Evolutionary conservation across 2,329 filamentous ascomycete species (phyloP).

Genomic region (Neurospora sp.): DNA sequence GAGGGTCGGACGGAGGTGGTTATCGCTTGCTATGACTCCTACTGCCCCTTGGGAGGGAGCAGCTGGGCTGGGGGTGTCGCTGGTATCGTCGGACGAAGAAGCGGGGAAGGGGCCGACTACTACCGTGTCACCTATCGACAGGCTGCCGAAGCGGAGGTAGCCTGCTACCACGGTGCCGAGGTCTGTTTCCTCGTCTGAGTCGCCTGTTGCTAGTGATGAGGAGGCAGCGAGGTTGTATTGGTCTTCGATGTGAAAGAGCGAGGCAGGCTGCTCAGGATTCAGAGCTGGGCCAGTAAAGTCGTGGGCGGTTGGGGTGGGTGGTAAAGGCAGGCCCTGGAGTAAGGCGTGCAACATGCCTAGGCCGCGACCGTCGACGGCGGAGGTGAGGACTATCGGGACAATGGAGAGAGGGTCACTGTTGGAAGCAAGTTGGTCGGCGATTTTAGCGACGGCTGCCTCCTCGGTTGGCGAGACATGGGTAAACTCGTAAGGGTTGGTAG

Average conservation of each 20-base stretch:
- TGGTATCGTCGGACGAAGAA: constrained; percentile 31
- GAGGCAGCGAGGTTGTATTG: constrained; percentile 62
- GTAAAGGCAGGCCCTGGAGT: constrained; percentile 65
- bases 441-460: constrained; percentile 44
- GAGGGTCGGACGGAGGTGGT: constrained; percentile 37
- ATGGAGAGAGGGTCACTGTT: constrained; percentile 32
- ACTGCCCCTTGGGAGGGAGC: constrained; percentile 5
- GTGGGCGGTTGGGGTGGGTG: constrained; percentile 40
- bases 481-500: constrained; percentile 40
- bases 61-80: constrained; percentile 30
- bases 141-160: constrained; percentile 65
- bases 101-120: constrained; percentile 66
- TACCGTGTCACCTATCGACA: constrained; percentile 70
- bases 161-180: constrained; percentile 72
- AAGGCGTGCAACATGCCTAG: constrained; percentile 76
- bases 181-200: constrained; percentile 32
- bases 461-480: constrained; percentile 48
- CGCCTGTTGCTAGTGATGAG: constrained; percentile 37
- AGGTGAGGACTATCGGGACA: constrained; percentile 82
- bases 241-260: constrained; percentile 84
- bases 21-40: constrained; percentile 20
- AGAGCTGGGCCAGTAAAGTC: constrained; percentile 45
- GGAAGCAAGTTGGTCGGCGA: constrained; percentile 41
- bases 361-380: constrained; percentile 74
- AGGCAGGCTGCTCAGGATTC: constrained; percentile 50